Evolutionary conservation across 495 filamentous ascomycete genomes (phyloP), one percentile per base, ranked within the genome.

Genomic region (Talaromyces nanjingensis): DNA sequence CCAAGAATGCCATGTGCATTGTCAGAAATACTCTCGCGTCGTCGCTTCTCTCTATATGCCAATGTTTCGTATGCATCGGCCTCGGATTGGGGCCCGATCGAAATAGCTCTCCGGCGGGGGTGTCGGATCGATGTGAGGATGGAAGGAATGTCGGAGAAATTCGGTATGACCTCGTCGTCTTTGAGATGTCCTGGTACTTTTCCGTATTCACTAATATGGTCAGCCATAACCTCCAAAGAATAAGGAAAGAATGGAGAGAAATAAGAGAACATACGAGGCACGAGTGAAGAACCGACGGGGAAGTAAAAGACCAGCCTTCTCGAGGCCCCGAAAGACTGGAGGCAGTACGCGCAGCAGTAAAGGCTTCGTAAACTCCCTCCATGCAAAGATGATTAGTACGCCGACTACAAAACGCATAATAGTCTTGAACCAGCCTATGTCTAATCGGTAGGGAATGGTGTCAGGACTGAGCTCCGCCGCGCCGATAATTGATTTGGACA

Each of bases 11-110:
- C 24, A 24, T 66, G 18, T 31, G 62, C 11, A 24, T 52, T 56
- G 14, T 64, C 63, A 16, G 77, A 77, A 37, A 87, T 77, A 67
- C 90, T 96, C 71, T 96, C 90, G 47, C 90, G 80, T 67, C 92
- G 81, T 66, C 84, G 84, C 68, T 91, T 86, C 71, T 96, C 91
- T 2, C 93, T 85, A 69, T 93, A 96, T n/a, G 94, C 94, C 22
- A 98, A 77, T 18, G 91, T 92, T 76, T 98, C 94, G 70, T 97
- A 97, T 6, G 93, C 94, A 73, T 98, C 94, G 3, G 94, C 94
- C 63, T 89, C 91, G 27, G 92, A 97, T 75, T 98, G 94, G 6
- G 94, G 94, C 0, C 94, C 94, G 34, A 98, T 83, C 24, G 92
- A 96, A 24, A 97, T 86, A 42, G 91, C 86, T n/a, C 94, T 84